Conservation (phyloP, 164 flowering plant species). For the Annona squamosa region DNA sequence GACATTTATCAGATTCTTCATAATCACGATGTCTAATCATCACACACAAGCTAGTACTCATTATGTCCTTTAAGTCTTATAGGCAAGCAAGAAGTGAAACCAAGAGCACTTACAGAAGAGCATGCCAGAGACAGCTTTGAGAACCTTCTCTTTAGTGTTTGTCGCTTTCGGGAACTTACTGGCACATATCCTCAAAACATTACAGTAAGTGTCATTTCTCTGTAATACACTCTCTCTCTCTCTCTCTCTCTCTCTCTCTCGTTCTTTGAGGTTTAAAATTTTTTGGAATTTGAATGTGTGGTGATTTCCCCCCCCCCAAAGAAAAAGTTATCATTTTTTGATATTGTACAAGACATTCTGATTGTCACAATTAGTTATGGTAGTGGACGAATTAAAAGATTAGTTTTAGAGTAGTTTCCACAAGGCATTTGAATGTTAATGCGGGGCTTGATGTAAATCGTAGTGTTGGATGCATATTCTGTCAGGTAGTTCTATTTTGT, state of each 20-base stretch:
- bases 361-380: no score
- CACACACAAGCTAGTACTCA: neutral
- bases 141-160: slow-evolving; percentile 93
- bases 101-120: slow-evolving; percentile 89
- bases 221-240: no score
- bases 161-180: slow-evolving; percentile 95
- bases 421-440: no score
- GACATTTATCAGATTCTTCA: neutral
- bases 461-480: neutral
- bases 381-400: no score
- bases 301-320: neutral
- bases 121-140: slow-evolving; percentile 98
- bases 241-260: no score
- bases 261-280: neutral
- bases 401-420: no score
- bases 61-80: slow-evolving; percentile 1
- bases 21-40: neutral
- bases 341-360: no score
- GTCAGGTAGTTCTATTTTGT: no score
- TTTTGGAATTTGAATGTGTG: neutral
- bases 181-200: slow-evolving; percentile 81
- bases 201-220: slow-evolving; percentile 49
- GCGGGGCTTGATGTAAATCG: no score
- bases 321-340: no score
- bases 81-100: slow-evolving; percentile 69